Percentiles rank a stretch among this genome's conserved stretches.
Conservation (phyloP, 257 asterid species). For the Nicotiana undulata region DNA sequence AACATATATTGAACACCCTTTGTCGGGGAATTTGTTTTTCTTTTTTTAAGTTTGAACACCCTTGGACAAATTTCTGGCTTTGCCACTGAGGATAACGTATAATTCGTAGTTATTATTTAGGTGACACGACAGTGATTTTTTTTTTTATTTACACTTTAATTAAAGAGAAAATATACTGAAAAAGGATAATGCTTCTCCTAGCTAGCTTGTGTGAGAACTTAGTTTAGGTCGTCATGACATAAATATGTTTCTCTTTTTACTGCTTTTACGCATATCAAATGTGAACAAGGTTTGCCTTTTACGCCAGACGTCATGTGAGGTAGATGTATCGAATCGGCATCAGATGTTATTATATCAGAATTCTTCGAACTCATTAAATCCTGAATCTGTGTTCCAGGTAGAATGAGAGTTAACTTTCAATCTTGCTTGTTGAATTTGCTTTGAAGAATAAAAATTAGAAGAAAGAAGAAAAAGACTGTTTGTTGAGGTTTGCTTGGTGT, state of each 20-base stretch:
- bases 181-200: no score
- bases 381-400: rapidly evolving
- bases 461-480: neutral
- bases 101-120: no score
- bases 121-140: no score
- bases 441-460: neutral
- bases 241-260: neutral
- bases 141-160: no score
- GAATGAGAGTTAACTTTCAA: neutral
- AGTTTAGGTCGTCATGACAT: neutral
- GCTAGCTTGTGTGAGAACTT: no score
- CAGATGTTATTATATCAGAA: neutral
- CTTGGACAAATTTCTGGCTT: no score
- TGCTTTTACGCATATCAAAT: neutral
- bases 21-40: no score
- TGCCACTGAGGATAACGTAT: no score
- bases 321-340: neutral
- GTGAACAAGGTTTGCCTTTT: neutral
- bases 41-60: no score
- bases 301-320: neutral
- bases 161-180: no score
- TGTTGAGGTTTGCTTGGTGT: slow-evolving; percentile 2
- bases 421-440: neutral
- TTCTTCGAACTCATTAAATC: rapidly evolving
- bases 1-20: no score